Evolutionary conservation across 148 eudicot species (phyloP).

Genomic region (Dianthus caryophyllus): DNA sequence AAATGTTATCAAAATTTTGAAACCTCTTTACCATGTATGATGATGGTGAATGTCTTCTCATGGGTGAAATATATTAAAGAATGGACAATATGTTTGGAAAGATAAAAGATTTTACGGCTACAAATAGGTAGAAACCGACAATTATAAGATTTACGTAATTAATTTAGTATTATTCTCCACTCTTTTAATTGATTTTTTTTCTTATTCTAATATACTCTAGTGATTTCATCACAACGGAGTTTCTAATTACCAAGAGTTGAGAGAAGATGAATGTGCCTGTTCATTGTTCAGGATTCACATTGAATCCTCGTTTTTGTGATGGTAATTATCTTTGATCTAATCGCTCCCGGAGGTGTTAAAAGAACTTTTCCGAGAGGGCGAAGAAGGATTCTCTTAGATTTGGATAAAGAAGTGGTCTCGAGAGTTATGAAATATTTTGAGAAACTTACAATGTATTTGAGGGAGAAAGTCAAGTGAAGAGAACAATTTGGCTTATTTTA

Average conservation of each 20-base stretch:
- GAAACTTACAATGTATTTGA: not conserved
- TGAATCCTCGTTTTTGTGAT: not conserved
- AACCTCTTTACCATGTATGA: slow-evolving; percentile 10
- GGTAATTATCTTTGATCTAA: not conserved
- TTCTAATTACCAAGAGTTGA: not conserved
- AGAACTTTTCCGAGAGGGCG: not conserved
- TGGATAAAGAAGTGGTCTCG: not conserved
- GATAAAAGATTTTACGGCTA: slow-evolving; percentile 8
- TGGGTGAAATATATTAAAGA: slow-evolving; percentile 23
- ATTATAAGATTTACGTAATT: too few relatives aligned
- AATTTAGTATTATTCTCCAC: not conserved
- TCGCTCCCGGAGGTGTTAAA: not conserved
- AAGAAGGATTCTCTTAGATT: too few relatives aligned
- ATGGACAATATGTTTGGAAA: slow-evolving; percentile 30
- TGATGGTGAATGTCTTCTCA: slow-evolving; percentile 15
- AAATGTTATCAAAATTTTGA: not conserved
- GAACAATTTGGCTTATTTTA: not conserved
- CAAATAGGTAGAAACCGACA: not conserved
- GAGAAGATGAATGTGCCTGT: not conserved
- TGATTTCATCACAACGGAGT: not conserved
- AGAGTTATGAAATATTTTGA: not conserved
- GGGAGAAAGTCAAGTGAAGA: not conserved
- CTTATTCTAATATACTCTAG: not conserved
- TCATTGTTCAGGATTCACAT: slow-evolving; percentile 1
- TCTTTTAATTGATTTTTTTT: too few relatives aligned